Percentiles rank a stretch among this genome's conserved stretches.
phyloP scores from a whole-genome alignment of 2,329 filamentous ascomycete genomes.

The Xylariaceae sp. region DNA sequence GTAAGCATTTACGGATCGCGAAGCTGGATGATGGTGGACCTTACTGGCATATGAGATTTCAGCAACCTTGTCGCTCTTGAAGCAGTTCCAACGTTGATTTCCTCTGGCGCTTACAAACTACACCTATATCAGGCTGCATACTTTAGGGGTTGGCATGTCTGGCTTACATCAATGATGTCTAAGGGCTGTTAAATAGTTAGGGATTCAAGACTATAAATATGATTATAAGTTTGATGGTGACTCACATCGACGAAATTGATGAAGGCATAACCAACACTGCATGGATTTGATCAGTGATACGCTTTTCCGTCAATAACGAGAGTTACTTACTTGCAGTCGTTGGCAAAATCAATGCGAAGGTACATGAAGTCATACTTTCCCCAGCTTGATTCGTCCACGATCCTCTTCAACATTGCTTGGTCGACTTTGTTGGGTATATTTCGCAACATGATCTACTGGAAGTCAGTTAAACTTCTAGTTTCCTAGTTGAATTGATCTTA shows the following conservation, averaged over 20 bases:
- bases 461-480: slow-evolving; percentile 2
- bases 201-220: slow-evolving; percentile 40
- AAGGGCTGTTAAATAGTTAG: slow-evolving; percentile 62
- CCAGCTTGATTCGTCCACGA: slow-evolving; percentile 78
- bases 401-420: slow-evolving; percentile 75
- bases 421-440: slow-evolving; percentile 94
- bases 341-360: slow-evolving; percentile 85
- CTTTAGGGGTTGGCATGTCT: background rate
- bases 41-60: slow-evolving; percentile 95
- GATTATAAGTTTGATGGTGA: slow-evolving; percentile 2
- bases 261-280: slow-evolving; percentile 93
- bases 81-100: slow-evolving; percentile 79
- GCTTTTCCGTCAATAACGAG: slow-evolving; percentile 12
- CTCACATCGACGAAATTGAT: slow-evolving; percentile 89
- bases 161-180: slow-evolving; percentile 72
- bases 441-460: slow-evolving; percentile 80
- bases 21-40: slow-evolving; percentile 44
- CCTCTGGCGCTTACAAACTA: slow-evolving; percentile 75
- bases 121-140: slow-evolving; percentile 8
- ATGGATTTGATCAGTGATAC: slow-evolving; percentile 33
- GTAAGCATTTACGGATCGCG: slow-evolving; percentile 34
- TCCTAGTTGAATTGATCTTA: slow-evolving; percentile 47
- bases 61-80: slow-evolving; percentile 82
- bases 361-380: slow-evolving; percentile 96
- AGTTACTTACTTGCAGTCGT: slow-evolving; percentile 77